phyloP scores from a whole-genome alignment of 164 flowering plant species.

The Aristolochia contorta region DNA sequence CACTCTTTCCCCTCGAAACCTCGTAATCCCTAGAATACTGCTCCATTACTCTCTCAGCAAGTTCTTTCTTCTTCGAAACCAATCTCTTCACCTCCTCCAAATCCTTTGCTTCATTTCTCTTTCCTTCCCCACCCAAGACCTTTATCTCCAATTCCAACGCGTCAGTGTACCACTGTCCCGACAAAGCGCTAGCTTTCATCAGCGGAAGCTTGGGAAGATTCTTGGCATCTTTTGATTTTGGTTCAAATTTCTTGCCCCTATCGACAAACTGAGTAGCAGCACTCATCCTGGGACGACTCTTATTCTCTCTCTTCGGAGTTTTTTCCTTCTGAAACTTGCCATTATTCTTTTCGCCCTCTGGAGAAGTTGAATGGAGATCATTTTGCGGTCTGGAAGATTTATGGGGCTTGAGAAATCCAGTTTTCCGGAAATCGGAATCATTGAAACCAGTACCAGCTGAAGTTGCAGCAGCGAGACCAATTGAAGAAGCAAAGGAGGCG shows the following conservation, averaged over 20 bases:
- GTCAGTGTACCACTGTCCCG: constrained; percentile 68
- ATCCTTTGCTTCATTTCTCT: constrained; percentile 24
- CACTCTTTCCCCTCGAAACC: constrained; percentile 46
- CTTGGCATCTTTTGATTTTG: constrained; percentile 29
- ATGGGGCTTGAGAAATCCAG: constrained; percentile 32
- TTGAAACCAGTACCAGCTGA: constrained; percentile 58
- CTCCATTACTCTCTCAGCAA: constrained; percentile 68
- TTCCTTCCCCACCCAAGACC: constrained; percentile 40
- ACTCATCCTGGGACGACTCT: constrained; percentile 1
- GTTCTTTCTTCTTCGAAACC: constrained; percentile 59
- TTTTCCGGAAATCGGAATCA: constrained; percentile 66
- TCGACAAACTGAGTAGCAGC: constrained; percentile 1
- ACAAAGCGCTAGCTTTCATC: constrained; percentile 37
- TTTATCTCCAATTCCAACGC: constrained; percentile 58
- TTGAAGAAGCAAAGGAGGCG: constrained; percentile 69
- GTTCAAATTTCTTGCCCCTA: constrained; percentile 2
- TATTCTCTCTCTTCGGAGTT: neutral
- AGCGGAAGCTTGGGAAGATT: constrained; percentile 68
- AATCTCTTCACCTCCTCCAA: constrained; percentile 48
- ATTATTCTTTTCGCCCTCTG: neutral
- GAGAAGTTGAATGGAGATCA: neutral
- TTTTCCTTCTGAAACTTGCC: neutral
- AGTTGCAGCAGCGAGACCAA: constrained; percentile 52
- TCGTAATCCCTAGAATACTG: constrained; percentile 71
- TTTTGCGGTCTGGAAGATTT: constrained; percentile 2